These are phyloP conservation scores for Xylaria arbuscula DNA, from an alignment of 2,329 filamentous ascomycete species.

Conservation along the genomic window DNA sequence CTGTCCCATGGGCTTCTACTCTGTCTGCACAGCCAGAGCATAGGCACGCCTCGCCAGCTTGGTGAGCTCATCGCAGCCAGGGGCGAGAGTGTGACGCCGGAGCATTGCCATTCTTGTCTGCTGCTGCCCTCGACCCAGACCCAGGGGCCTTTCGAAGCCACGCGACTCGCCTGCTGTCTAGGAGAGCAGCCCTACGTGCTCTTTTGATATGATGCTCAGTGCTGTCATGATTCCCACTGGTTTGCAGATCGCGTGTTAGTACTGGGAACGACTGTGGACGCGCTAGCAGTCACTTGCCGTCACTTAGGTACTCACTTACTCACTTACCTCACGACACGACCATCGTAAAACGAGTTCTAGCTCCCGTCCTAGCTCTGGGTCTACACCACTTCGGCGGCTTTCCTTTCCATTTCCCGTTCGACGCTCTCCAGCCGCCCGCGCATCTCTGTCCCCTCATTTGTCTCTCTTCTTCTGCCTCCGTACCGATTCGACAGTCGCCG, in stretches of 20 bases:
- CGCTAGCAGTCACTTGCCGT: slow-evolving; percentile 14
- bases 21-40: slow-evolving; percentile 8
- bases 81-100: background rate
- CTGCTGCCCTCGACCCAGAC: background rate
- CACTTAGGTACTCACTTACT: too few relatives aligned
- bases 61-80: slow-evolving; percentile 1
- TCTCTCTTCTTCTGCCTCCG: background rate
- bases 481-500: background rate
- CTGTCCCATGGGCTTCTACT: slow-evolving; percentile 17
- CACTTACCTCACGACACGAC: background rate
- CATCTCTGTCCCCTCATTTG: background rate
- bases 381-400: slow-evolving; percentile 11
- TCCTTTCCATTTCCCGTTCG: slow-evolving; percentile 15
- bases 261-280: slow-evolving; percentile 5
- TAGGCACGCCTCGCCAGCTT: background rate
- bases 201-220: slow-evolving; percentile 19
- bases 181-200: background rate
- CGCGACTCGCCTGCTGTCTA: background rate
- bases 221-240: slow-evolving; percentile 6
- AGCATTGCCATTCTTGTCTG: slow-evolving; percentile 8
- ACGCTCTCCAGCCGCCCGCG: slow-evolving; percentile 6
- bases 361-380: background rate
- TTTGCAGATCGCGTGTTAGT: slow-evolving; percentile 28
- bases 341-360: slow-evolving; percentile 15
- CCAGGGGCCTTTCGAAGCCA: background rate